These are phyloP conservation scores for Pezicula carpinea DNA, from an alignment of 2,329 filamentous ascomycete species.

Conservation along the genomic window DNA sequence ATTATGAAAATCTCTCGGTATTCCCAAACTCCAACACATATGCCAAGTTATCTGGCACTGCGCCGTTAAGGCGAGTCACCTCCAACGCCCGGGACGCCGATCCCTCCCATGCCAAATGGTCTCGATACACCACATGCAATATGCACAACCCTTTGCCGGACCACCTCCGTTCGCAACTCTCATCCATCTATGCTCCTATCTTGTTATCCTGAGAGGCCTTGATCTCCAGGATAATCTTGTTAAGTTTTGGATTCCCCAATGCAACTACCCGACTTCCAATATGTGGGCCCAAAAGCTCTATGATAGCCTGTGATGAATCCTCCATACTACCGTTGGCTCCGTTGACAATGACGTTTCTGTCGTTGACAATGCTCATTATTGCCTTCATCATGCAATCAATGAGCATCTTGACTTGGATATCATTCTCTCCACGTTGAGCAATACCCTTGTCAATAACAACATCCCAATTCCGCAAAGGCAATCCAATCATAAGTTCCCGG, in stretches of 20 bases:
- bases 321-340: conserved; percentile 19
- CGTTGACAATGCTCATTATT: conserved; percentile 47
- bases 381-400: conserved; percentile 51
- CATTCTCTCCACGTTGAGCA: conserved; percentile 45
- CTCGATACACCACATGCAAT: too few species aligned
- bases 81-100: too few species aligned
- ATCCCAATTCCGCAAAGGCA: conserved; percentile 60
- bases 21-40: too few species aligned
- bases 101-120: too few species aligned
- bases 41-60: too few species aligned
- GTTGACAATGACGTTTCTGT: conserved; percentile 10
- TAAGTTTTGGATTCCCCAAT: conserved; percentile 23
- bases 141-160: too few species aligned
- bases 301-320: conserved; percentile 17
- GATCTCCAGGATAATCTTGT: conserved; percentile 24
- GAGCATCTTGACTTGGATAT: conserved; percentile 55
- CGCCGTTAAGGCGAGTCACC: too few species aligned
- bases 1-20: too few species aligned
- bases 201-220: conserved; percentile 3
- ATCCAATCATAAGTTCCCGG: conserved; percentile 57
- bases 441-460: conserved; percentile 52
- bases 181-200: background rate
- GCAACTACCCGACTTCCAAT: conserved; percentile 22
- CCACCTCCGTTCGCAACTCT: too few species aligned
- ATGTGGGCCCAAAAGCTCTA: conserved; percentile 25